Evolutionary conservation across 2,329 filamentous ascomycete genomes (phyloP), one percentile per base, ranked within the genome.

Genomic region (Paraphaeosphaeria minitans): DNA sequence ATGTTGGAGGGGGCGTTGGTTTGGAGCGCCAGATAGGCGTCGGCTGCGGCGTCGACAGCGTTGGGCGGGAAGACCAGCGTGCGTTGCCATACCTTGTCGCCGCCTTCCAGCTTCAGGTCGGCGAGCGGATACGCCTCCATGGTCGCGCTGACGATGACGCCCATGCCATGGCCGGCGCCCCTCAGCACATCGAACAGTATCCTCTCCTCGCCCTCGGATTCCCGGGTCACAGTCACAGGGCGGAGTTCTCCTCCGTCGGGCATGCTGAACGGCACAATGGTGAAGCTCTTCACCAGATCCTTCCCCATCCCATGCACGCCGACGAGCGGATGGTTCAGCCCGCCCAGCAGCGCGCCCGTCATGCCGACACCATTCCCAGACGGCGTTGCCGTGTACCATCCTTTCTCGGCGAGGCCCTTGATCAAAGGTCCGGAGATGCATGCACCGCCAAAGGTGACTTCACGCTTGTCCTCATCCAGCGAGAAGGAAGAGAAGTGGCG

Each of bases 151-250:
- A 69, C 72, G 10, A 79, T 64, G 5, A 77, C 66, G 1, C 74
- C 70, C 0, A 79, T 53, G 0, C 77, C 77, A 22, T 74, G 73
- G 0, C 77, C 77, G 6, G 70, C 75, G 2, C 77, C 77, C 16
- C 75, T 65, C 1, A 79, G 61, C 2, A 65, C 64, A 10, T 73
- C 59, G 60, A 75, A 78, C 0, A 79, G 59, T 0, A 56, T 56
- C 8, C 63, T 62, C 1, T 76, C 71, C 2, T 69, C 67, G 0
- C 59, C 66, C 0, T 55, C 58, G 0, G 68, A 71, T 1, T 64
- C 57, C 2, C 57, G 22, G 16, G 53, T 59, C 0, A 73, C 53
- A 1, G 69, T 60, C 0, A 70, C 3, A 0, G 61, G 27, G 16
- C 19, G 13, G 1, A 49, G 2, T 22, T 13, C 14, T 33, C 46